A percentile compares a stretch with the other conserved stretches of the same genome.
These are phyloP conservation scores for Fulvia fulva DNA, from an alignment of 2,329 filamentous ascomycete genomes.

Conservation along the genomic window DNA sequence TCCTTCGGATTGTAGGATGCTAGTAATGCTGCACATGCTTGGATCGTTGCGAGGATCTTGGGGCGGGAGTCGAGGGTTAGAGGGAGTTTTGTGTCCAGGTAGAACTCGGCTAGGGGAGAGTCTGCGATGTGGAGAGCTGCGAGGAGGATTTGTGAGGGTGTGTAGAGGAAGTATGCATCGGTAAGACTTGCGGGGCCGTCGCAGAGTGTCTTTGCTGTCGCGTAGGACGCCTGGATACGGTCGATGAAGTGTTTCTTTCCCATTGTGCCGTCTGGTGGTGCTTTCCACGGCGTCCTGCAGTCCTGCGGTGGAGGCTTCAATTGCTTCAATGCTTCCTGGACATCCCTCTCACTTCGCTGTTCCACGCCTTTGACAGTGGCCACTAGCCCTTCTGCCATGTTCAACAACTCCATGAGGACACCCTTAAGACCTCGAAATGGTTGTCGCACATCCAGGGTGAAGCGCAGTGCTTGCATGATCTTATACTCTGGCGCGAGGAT, in stretches of 20 bases:
- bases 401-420: slow-evolving; percentile 74
- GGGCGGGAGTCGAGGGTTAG: slow-evolving; percentile 15
- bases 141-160: slow-evolving; percentile 89
- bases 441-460: slow-evolving; percentile 89
- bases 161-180: slow-evolving; percentile 95
- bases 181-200: slow-evolving; percentile 74
- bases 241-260: slow-evolving; percentile 31
- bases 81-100: slow-evolving; percentile 43
- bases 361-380: slow-evolving; percentile 29
- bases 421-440: slow-evolving; percentile 86
- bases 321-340: slow-evolving; percentile 21
- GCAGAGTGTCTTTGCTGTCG: slow-evolving; percentile 67
- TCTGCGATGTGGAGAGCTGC: slow-evolving; percentile 75
- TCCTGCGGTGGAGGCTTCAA: slow-evolving; percentile 14
- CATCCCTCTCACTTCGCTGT: slow-evolving; percentile 13
- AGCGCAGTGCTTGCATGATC: slow-evolving; percentile 85
- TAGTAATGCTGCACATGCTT: slow-evolving; percentile 40
- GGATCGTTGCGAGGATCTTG: slow-evolving; percentile 39
- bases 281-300: slow-evolving; percentile 22
- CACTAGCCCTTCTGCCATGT: slow-evolving; percentile 60
- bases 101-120: slow-evolving; percentile 52
- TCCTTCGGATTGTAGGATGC: slow-evolving; percentile 22
- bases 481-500: slow-evolving; percentile 90
- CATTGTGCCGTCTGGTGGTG: slow-evolving; percentile 1
- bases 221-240: slow-evolving; percentile 62